phyloP scores from a whole-genome alignment of 805 yeast genomes.

The Wickerhamomyces alni region DNA sequence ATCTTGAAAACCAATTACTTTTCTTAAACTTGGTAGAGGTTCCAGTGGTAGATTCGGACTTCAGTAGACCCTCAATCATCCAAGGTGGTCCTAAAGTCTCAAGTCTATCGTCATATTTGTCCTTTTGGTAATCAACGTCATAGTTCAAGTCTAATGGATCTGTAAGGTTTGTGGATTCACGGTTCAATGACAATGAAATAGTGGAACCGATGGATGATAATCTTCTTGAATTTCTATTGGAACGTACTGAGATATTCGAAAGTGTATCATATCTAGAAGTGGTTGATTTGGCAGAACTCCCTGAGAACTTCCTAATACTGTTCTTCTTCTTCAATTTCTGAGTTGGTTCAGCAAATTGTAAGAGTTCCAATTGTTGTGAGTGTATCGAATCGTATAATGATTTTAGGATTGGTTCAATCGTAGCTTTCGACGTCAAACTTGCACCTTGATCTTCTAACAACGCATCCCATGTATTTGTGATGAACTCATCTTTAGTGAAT shows the following conservation, averaged over 20 bases:
- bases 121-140: slow-evolving; percentile 26
- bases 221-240: slow-evolving; percentile 16
- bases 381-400: slow-evolving; percentile 34
- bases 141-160: slow-evolving; percentile 21
- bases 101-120: slow-evolving; percentile 50
- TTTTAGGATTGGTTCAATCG: slow-evolving; percentile 14
- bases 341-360: slow-evolving; percentile 3
- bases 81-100: slow-evolving; percentile 73
- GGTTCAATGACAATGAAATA: slow-evolving; percentile 7
- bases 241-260: slow-evolving; percentile 17
- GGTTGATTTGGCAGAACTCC: slow-evolving; percentile 2
- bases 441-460: slow-evolving; percentile 22
- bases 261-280: slow-evolving; percentile 2
- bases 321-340: slow-evolving; percentile 4
- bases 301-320: slow-evolving; percentile 7
- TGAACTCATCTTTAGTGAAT: slow-evolving; percentile 38
- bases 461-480: slow-evolving; percentile 45
- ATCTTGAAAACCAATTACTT: slow-evolving; percentile 18
- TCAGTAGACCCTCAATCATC: slow-evolving; percentile 66
- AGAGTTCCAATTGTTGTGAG: slow-evolving; percentile 11
- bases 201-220: slow-evolving; percentile 22
- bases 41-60: slow-evolving; percentile 19
- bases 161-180: slow-evolving; percentile 3
- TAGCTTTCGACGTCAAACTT: neutral
- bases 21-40: slow-evolving; percentile 3